Evolutionary conservation across 495 filamentous ascomycete genomes (phyloP).

Genomic region (Diplogelasinospora grovesii): DNA sequence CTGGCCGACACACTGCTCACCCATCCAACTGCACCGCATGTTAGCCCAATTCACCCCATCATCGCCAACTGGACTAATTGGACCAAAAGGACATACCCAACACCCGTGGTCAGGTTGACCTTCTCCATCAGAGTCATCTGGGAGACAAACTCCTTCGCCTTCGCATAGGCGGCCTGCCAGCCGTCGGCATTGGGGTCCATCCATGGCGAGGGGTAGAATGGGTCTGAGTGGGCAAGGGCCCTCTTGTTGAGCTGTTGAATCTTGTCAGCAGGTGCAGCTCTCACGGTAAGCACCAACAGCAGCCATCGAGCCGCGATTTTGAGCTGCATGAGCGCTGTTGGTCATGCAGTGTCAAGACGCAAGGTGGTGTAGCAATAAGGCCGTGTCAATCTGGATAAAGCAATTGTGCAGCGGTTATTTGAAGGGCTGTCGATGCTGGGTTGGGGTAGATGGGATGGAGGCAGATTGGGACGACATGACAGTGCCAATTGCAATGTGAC

Average conservation of each 20-base stretch:
- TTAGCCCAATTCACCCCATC: no score
- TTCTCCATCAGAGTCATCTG: conserved; percentile 83
- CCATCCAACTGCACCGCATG: conserved; percentile 52
- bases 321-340: conserved; percentile 17
- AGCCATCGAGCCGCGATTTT: conserved; percentile 15
- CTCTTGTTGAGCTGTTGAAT: conserved; percentile 19
- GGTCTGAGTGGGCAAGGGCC: conserved; percentile 35
- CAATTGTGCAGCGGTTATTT: conserved; percentile 9
- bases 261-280: conserved; percentile 17
- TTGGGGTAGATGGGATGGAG: not conserved
- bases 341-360: conserved; percentile 7
- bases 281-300: conserved; percentile 1
- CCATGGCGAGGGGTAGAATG: conserved; percentile 84
- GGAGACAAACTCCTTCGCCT: conserved; percentile 72
- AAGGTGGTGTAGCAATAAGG: no score
- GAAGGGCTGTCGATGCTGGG: not conserved
- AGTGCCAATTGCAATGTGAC: not conserved
- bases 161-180: conserved; percentile 72
- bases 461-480: not conserved
- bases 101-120: conserved; percentile 85
- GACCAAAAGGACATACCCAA: conserved; percentile 57
- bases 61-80: no score
- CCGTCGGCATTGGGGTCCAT: conserved; percentile 58
- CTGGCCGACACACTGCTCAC: conserved; percentile 76
- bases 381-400: conserved; percentile 14